Percentiles rank a stretch among this genome's conserved stretches.
phyloP scores from a whole-genome alignment of 1,139 yeast genomes.

The Pichia terricola region DNA sequence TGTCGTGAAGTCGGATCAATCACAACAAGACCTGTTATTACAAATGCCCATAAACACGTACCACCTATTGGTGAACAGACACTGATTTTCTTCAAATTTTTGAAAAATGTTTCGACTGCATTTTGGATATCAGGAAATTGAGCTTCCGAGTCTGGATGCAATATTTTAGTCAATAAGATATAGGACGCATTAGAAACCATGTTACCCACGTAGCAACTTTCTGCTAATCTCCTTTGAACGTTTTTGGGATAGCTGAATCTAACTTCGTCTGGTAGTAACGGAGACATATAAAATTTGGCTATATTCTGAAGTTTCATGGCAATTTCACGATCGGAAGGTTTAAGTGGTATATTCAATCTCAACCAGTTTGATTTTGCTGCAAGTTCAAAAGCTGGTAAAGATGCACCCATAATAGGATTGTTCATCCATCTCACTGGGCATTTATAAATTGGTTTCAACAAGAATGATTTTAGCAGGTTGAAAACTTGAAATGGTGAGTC shows the following conservation, averaged over 20 bases:
- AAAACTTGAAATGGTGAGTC: constrained; percentile 26
- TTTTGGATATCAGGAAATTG: constrained; percentile 9
- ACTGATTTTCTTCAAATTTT: constrained; percentile 9
- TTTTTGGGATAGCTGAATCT: not conserved
- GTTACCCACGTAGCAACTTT: constrained; percentile 7
- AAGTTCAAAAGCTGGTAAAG: constrained; percentile 20
- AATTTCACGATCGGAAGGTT: constrained; percentile 8
- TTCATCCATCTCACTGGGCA: constrained; percentile 27
- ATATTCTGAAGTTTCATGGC: constrained; percentile 12
- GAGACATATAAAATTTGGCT: constrained; percentile 18
- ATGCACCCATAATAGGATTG: constrained; percentile 27
- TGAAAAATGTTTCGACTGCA: constrained; percentile 4
- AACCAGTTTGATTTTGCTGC: constrained; percentile 25
- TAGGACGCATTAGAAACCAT: constrained; percentile 14
- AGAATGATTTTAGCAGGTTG: constrained; percentile 15
- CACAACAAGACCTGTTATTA: constrained; percentile 14
- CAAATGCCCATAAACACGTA: constrained; percentile 14
- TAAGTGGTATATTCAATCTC: constrained; percentile 2
- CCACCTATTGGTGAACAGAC: constrained; percentile 9
- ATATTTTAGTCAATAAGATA: constrained; percentile 13
- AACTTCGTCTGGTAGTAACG: constrained; percentile 17
- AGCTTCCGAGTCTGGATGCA: constrained; percentile 9
- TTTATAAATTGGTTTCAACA: constrained; percentile 17
- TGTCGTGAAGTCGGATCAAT: constrained; percentile 6
- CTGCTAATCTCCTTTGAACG: constrained; percentile 3